Evolutionary conservation across 345 rosid species (phyloP), one percentile per base, ranked within the genome.

Genomic region (Salix arbutifolia): DNA sequence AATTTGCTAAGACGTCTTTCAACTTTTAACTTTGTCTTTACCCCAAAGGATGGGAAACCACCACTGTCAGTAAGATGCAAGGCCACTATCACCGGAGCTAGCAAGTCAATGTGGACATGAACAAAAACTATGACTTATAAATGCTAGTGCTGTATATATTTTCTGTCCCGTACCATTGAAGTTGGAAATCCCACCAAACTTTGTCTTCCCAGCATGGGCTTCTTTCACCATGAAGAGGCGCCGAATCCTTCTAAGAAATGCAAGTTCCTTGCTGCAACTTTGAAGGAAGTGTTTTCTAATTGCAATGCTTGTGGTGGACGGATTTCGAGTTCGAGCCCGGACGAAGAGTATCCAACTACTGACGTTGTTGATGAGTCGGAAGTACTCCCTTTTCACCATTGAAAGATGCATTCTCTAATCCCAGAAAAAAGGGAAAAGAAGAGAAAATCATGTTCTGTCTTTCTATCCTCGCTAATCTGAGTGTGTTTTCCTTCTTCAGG

Each of bases 201-300:
- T 69, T 9, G 48, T 17, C 37, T 58, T 69, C 53, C 71, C 81
- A 79, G 71, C 23, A 91, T 91, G 96, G 74, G 89, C 53, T 86
- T 85, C 56, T 91, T 89, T 84, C 70, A 86, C 58, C 91, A 85
- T 28, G 93, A 86, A 69, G 90, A 86, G 69, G 77, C 79, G 35
- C 81, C 80, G 38, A 73, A 68, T 37, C 80, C 82, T 6, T 56
- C 90, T 2, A 88, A 75, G 85, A 78, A 82, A 68, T 85, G 92
- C 85, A 87, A 82, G 56, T 82, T 86, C 85, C 78, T 90, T 21
- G 33, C 87, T 46, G 69, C 85, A 61, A 72, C 87, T 31, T 62
- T 89, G 65, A 88, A 85, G 83, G 91, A 85, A 70, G 91, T 85
- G 6, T 87, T 91, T 81, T 86, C 88, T 53, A 80, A 74, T 60